Conservation (phyloP, 1,284 basidiomycete species). For the Butyriboletus appendiculatus region DNA sequence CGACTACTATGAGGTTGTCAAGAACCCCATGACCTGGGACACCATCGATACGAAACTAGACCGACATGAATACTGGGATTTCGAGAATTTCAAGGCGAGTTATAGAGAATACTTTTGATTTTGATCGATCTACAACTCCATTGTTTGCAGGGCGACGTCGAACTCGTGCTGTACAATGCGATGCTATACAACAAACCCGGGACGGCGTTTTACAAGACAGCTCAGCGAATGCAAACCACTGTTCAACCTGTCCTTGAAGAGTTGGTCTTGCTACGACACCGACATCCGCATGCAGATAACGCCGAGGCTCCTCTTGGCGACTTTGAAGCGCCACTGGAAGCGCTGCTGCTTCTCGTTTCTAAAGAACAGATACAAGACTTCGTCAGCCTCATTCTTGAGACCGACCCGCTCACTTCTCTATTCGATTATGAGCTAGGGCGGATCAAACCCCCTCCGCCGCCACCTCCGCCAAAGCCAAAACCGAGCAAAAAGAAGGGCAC, state of each 20-base stretch:
- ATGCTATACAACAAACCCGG: slow-evolving; percentile 84
- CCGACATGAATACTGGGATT: slow-evolving; percentile 74
- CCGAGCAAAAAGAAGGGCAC: slow-evolving; percentile 37
- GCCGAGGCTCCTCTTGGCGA: slow-evolving; percentile 48
- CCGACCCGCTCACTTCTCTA: slow-evolving; percentile 64
- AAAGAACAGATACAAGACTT: slow-evolving; percentile 51
- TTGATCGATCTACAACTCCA: background rate
- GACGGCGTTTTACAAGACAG: slow-evolving; percentile 73
- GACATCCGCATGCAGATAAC: slow-evolving; percentile 12
- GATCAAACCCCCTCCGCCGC: slow-evolving; percentile 56
- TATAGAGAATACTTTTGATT: background rate
- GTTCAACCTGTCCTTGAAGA: slow-evolving; percentile 61
- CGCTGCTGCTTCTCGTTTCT: slow-evolving; percentile 57
- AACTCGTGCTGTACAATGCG: slow-evolving; percentile 86
- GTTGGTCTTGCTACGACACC: slow-evolving; percentile 41
- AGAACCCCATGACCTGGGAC: slow-evolving; percentile 89
- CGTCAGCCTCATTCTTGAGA: slow-evolving; percentile 52
- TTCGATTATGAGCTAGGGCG: slow-evolving; percentile 67
- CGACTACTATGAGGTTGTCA: slow-evolving; percentile 90
- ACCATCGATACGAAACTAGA: slow-evolving; percentile 82
- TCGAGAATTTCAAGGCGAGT: slow-evolving; percentile 74
- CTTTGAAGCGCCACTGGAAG: slow-evolving; percentile 65
- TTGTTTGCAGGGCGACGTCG: slow-evolving; percentile 69
- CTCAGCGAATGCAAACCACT: slow-evolving; percentile 66
- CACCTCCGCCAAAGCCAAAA: slow-evolving; percentile 42